Evolutionary conservation across 495 filamentous ascomycete genomes (phyloP), one percentile per base, ranked within the genome.

Genomic region (Penicillium subrubescens): DNA sequence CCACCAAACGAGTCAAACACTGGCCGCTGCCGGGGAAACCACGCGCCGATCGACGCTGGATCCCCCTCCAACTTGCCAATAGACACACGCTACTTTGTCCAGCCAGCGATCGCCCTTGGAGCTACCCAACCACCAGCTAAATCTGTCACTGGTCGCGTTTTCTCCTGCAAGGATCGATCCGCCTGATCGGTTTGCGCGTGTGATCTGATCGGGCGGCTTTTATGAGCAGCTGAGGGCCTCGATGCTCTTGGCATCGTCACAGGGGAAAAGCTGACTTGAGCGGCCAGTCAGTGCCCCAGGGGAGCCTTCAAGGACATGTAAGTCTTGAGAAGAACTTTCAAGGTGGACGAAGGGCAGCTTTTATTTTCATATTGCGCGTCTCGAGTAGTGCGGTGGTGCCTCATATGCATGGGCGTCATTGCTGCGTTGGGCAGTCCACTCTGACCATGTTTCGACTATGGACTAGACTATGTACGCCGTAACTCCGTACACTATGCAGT

Each of bases 21-120:
- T 8, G 6, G 10, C 34, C 56, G 71, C 71, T 73, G 71, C 71
- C 71, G 57, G 71, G 71, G 71, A 73, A 73, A 73, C 71, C 66
- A 71, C 65, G 57, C 64, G 57, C 55, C 37, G 68, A 67, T 69
- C 66, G 43, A 58, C 57, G 12, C 50, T 33, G 31, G 31, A 33
- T 33, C 31, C 31, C 31, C 31, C 31, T 33, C 31, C 31, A 27
- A 27, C 25, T 27, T 27, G 25, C 31, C 31, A 7, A 33, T 33
- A 33, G 31, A 33, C 31, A 8, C 48, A 14, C 27, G 29, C 27
- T 46, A 44, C 23, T 53, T 27, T n/a, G 50, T 11, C 61, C 50
- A 61, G 55, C 21, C 23, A 39, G 29, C 14, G 66, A 58, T 61
- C 64, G 54, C 43, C 56, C 19, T 44, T 31, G 31, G 21, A 17